These are phyloP conservation scores for Theobroma grandiflorum DNA, from an alignment of 441 rosid species.

Conservation along the genomic window DNA sequence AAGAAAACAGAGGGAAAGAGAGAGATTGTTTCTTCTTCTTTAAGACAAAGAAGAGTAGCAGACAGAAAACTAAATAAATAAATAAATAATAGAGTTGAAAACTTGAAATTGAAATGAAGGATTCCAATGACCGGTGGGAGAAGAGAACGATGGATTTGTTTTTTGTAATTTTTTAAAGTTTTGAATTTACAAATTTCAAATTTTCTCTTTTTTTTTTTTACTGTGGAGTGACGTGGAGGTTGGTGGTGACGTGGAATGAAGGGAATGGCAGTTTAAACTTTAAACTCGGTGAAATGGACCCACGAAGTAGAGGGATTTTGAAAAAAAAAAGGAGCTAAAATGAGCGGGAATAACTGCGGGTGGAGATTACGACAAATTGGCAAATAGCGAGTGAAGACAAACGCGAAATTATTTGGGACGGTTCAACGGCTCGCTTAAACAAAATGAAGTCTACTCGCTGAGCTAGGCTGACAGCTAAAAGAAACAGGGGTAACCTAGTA, in stretches of 20 bases:
- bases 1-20: conserved; percentile 27
- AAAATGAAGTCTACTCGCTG: not conserved
- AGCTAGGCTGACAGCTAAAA: not conserved
- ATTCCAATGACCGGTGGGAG: conserved; percentile 24
- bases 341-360: conserved; percentile 55
- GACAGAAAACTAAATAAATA: conserved; percentile 34
- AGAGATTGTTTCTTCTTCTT: conserved; percentile 66
- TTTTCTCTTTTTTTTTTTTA: conserved; percentile 20
- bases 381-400: not conserved
- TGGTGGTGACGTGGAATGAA: conserved; percentile 43
- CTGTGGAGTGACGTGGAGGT: conserved; percentile 30
- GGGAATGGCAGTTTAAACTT: conserved; percentile 28
- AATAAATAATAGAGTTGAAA: conserved; percentile 20
- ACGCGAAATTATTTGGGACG: too few relatives aligned
- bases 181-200: conserved; percentile 19
- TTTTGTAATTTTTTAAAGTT: conserved; percentile 23
- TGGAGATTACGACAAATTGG: conserved; percentile 20
- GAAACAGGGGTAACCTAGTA: not conserved
- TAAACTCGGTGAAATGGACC: conserved; percentile 36
- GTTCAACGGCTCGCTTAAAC: not conserved
- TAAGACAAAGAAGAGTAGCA: conserved; percentile 58
- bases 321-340: conserved; percentile 39
- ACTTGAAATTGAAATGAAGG: conserved; percentile 34
- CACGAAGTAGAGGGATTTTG: conserved; percentile 40
- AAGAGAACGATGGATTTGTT: conserved; percentile 25